Base-by-base conservation (phyloP, 345 rosid genomes). In the Gossypium longicalyx region DNA sequence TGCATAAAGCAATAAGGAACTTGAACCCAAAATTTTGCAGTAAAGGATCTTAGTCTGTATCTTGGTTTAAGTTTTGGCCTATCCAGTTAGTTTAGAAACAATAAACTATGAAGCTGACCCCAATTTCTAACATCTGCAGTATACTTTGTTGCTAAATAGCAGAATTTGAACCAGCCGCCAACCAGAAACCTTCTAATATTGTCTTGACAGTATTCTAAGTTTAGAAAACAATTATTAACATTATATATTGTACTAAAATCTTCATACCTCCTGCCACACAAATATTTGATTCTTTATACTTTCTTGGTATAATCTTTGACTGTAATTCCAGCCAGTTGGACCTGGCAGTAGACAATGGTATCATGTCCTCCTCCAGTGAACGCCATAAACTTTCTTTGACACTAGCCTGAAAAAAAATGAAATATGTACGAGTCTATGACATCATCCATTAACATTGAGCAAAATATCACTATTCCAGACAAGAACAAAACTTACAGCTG, bases 181-280 rank as follows among this genome's bases (percentile, higher is more conserved):
- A 7, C 29, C 34, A 66, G 20, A 65, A 45, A 67, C 47, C 57
- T 49, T 69, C 16, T 17, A 69, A 9, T 7, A 51, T 52, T 70
- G 23, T 27, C 22, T 52, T 52, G 25, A n/a, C 73, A 29, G 47
- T 27, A 29, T 17, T 17, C 73, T 17, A 69, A 27, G 73, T 29
- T 54, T 17, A 29, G 10, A 52, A 70, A 70, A 70, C 45, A 29
- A 70, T 47, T 27, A 52, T 70, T 70, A 74, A 49, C 45, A 10
- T 12, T 73, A 79, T 54, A 70, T 74, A 76, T 43, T 78, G 71
- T 58, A 79, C 34, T 52, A 82, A 75, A 77, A 83, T 80, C 83
- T 85, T 75, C 92, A 83, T 90, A 95, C 99, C 99, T 91, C 99
- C 99, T 72, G 91, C 91, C 74, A 95, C 91, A 85, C 99, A 95